Conservation (phyloP, 2,329 filamentous ascomycete genomes). For the Talaromyces funiculosus region DNA sequence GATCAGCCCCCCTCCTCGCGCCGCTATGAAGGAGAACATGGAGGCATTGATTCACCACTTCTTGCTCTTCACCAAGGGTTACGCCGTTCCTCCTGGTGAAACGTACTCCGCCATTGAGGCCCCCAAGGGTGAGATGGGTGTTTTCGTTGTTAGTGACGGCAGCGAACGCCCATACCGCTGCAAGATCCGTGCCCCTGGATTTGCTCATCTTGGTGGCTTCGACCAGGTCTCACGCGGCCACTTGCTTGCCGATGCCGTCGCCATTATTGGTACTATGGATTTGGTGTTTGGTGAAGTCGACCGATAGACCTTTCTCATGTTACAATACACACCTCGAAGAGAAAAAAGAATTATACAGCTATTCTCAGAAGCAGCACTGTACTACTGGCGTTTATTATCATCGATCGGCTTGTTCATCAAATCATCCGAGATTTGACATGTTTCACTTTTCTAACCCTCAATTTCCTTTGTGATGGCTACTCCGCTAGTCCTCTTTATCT, state of each 20-base stretch:
- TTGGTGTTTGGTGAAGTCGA: slow-evolving; percentile 73
- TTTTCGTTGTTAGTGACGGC: slow-evolving; percentile 92
- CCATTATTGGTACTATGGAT: slow-evolving; percentile 85
- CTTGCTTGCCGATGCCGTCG: slow-evolving; percentile 90
- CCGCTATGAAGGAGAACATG: slow-evolving; percentile 99
- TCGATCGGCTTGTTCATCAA: slow-evolving; percentile 18
- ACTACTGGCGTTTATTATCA: slow-evolving; percentile 32
- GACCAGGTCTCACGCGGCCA: slow-evolving; percentile 91
- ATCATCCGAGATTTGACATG: slow-evolving; percentile 21
- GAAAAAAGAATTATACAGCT: slow-evolving; percentile 5
- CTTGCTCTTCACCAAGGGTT: slow-evolving; percentile 96
- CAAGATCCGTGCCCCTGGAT: slow-evolving; percentile 94
- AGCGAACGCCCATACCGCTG: slow-evolving; percentile 95
- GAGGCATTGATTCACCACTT: slow-evolving; percentile 99
- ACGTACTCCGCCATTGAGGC: slow-evolving; percentile 98
- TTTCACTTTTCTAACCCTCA: slow-evolving; percentile 16
- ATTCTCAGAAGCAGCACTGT: slow-evolving; percentile 16
- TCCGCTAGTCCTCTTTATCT: slow-evolving; percentile 14
- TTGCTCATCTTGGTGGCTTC: slow-evolving; percentile 89
- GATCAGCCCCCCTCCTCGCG: slow-evolving; percentile 87
- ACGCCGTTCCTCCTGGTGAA: slow-evolving; percentile 92
- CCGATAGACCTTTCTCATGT: slow-evolving; percentile 33
- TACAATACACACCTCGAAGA: slow-evolving; percentile 10
- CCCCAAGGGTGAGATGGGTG: slow-evolving; percentile 99
- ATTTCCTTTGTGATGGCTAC: slow-evolving; percentile 16